Conservation (phyloP, 257 asterid species). For the Phtheirospermum japonicum region DNA sequence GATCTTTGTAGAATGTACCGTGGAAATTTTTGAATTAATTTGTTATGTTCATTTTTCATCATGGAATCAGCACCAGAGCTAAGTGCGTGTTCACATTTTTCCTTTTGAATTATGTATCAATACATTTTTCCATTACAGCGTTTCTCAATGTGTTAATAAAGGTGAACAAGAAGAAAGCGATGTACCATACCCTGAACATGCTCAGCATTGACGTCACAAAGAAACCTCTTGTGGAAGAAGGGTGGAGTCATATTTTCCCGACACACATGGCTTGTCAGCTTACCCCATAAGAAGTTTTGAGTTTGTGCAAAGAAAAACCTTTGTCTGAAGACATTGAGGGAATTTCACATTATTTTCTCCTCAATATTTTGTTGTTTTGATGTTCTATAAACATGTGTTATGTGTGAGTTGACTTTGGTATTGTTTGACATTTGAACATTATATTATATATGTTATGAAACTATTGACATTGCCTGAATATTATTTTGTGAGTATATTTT, state of each 20-base stretch:
- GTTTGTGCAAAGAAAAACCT: too few species aligned
- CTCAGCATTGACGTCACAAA: constrained; percentile 95
- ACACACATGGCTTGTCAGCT: too few species aligned
- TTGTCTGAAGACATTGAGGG: too few species aligned
- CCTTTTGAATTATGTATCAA: constrained; percentile 14
- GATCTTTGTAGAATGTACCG: not conserved
- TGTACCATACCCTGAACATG: constrained; percentile 95
- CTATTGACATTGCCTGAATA: too few species aligned
- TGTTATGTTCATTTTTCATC: not conserved
- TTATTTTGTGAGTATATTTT: too few species aligned
- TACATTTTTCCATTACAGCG: constrained; percentile 5
- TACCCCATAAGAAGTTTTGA: too few species aligned
- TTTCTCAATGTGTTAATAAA: constrained; percentile 34
- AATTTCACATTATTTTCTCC: too few species aligned
- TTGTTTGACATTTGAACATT: too few species aligned
- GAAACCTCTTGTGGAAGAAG: constrained; percentile 98
- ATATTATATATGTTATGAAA: too few species aligned
- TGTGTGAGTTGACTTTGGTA: too few species aligned
- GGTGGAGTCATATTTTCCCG: constrained; percentile 98
- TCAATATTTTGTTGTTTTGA: too few species aligned
- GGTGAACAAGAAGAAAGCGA: constrained; percentile 92
- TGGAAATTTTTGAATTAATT: not conserved
- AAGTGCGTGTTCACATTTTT: constrained; percentile 16
- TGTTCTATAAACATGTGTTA: too few species aligned
- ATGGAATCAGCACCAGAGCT: constrained; percentile 5